Percentiles rank a stretch among this genome's conserved stretches.
Evolutionary conservation across 495 filamentous ascomycete genomes (phyloP).

Genomic region (Penicillium malachiteum): DNA sequence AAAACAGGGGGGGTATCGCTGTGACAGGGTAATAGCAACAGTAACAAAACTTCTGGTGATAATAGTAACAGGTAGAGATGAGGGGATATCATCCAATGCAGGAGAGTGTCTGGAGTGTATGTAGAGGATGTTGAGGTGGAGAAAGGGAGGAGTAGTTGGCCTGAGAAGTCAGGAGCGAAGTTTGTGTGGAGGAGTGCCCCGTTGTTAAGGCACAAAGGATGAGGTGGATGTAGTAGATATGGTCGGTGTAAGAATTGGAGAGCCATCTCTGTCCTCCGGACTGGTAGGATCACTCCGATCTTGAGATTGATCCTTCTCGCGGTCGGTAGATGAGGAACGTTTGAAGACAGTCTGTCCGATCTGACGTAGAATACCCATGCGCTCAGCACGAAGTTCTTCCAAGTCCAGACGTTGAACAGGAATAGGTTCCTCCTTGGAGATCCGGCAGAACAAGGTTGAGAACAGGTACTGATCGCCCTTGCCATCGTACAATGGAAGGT

Average conservation of each 20-base stretch:
- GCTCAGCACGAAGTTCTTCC: conserved; percentile 51
- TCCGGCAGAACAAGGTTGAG: conserved; percentile 89
- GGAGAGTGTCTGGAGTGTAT: conserved; percentile 6
- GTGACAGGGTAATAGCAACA: conserved; percentile 22
- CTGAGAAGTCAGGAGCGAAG: not conserved
- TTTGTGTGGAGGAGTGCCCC: not conserved
- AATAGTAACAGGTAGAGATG: conserved; percentile 14
- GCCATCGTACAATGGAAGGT: conserved; percentile 85
- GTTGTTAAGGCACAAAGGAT: conserved; percentile 27
- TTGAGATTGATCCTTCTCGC: conserved; percentile 37
- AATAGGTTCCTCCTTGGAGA: conserved; percentile 64
- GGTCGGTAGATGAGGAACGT: conserved; percentile 47
- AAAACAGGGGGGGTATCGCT: conserved; percentile 30
- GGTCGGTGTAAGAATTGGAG: conserved; percentile 41
- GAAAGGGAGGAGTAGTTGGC: not conserved
- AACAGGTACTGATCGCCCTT: conserved; percentile 90
- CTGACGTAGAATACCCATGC: conserved; percentile 48
- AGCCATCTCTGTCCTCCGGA: conserved; percentile 36
- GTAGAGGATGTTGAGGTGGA: not conserved
- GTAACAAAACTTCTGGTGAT: conserved; percentile 13
- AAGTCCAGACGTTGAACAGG: conserved; percentile 44
- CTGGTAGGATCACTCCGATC: conserved; percentile 34
- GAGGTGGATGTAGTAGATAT: conserved; percentile 41
- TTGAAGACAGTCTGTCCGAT: conserved; percentile 53
- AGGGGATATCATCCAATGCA: conserved; percentile 21